Conservation (phyloP, 495 filamentous ascomycete species). For the Talaromyces proteolyticus region DNA sequence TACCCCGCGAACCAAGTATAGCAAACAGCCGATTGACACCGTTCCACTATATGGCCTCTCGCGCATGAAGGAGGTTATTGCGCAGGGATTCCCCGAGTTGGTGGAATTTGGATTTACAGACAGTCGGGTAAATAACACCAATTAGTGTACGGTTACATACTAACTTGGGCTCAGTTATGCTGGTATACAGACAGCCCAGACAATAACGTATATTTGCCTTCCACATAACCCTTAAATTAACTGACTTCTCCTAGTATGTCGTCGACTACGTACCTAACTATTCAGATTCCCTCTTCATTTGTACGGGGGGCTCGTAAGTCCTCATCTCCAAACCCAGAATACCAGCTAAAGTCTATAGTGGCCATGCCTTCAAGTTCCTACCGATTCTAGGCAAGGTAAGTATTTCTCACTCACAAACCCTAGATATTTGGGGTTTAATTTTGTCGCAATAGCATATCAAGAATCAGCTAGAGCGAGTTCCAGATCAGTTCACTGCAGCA, state of each 20-base stretch:
- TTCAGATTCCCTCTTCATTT: slow-evolving; percentile 5
- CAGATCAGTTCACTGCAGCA: slow-evolving; percentile 10
- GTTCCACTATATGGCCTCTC: slow-evolving; percentile 11
- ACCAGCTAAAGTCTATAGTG: neutral
- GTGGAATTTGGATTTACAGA: neutral
- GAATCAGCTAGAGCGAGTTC: slow-evolving; percentile 12
- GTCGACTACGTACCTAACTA: slow-evolving; percentile 1
- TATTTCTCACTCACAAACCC: neutral
- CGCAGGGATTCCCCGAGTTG: slow-evolving; percentile 8
- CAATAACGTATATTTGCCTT: slow-evolving; percentile 4
- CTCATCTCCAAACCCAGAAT: neutral
- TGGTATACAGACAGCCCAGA: neutral
- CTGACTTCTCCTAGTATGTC: slow-evolving; percentile 3
- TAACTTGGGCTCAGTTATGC: neutral
- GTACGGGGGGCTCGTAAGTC: slow-evolving; percentile 9
- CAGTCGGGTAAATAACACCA: neutral
- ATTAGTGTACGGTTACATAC: neutral
- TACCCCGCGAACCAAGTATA: slow-evolving; percentile 14
- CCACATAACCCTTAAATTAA: neutral
- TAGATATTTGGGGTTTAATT: neutral
- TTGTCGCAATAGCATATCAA: slow-evolving; percentile 10
- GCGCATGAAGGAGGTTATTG: slow-evolving; percentile 14
- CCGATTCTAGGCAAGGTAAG: slow-evolving; percentile 12
- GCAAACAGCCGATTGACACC: slow-evolving; percentile 12
- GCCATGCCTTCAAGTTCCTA: slow-evolving; percentile 1